These are phyloP conservation scores for Calonectria montana DNA, from an alignment of 2,329 filamentous ascomycete species.

Conservation along the genomic window DNA sequence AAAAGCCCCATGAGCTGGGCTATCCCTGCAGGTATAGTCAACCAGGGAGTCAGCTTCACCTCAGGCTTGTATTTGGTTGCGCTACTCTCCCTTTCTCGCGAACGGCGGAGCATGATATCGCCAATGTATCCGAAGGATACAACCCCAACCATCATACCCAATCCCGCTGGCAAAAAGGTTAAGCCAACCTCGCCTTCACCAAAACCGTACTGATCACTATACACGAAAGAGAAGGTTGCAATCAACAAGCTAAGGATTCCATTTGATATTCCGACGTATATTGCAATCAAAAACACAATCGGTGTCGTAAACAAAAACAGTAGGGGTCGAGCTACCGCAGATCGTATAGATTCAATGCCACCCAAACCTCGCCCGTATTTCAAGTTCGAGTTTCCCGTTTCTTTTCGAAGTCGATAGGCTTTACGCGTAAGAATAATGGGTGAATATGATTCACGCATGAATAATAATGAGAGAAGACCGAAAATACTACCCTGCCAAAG, in stretches of 20 bases:
- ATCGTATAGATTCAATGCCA: no score
- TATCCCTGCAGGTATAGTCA: constrained; percentile 37
- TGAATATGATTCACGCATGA: no score
- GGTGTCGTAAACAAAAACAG: constrained; percentile 56
- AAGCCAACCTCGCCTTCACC: constrained; percentile 58
- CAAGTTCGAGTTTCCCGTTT: no score
- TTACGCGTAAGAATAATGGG: no score
- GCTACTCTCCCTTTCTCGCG: constrained; percentile 30
- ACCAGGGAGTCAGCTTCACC: constrained; percentile 41
- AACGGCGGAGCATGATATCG: constrained; percentile 38
- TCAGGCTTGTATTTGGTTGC: constrained; percentile 36
- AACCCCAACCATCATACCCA: constrained; percentile 43
- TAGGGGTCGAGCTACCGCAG: constrained; percentile 60
- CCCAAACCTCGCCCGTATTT: no score
- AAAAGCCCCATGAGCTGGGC: constrained; percentile 40
- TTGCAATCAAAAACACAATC: no score
- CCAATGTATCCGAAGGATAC: constrained; percentile 38
- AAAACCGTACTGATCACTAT: constrained; percentile 68
- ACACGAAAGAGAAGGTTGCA: no score
- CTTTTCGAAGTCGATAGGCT: no score
- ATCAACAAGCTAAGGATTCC: no score
- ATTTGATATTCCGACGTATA: no score
- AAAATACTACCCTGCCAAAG: no score
- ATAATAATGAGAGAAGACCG: no score
- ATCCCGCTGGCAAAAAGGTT: constrained; percentile 40